phyloP scores from a whole-genome alignment of 2,329 filamentous ascomycete species.

The Xylariaceae sp. region DNA sequence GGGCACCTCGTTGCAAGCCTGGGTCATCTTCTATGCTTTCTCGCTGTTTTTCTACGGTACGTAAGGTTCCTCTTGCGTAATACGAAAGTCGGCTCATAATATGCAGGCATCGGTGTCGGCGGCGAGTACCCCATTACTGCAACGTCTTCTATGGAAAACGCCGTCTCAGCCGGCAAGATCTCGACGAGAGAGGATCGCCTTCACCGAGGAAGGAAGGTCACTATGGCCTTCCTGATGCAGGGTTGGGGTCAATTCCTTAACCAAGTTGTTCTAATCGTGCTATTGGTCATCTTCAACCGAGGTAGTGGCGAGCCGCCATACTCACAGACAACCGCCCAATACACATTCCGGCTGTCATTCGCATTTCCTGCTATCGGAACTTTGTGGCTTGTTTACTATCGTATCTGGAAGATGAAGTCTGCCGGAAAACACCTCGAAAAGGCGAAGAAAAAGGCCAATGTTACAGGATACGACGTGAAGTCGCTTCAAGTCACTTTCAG shows the following conservation, averaged over 20 bases:
- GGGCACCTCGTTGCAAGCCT: conserved; percentile 82
- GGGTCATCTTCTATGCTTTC: conserved; percentile 97
- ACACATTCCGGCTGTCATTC: conserved; percentile 89
- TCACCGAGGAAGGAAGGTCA: conserved; percentile 93
- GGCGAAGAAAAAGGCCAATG: conserved; percentile 79
- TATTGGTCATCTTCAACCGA: conserved; percentile 85
- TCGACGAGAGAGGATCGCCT: conserved; percentile 91
- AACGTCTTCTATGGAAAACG: conserved; percentile 90
- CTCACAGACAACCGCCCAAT: conserved; percentile 72
- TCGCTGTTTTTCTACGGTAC: conserved; percentile 83
- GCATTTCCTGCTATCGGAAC: conserved; percentile 87
- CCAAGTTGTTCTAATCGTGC: conserved; percentile 81
- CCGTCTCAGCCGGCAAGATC: conserved; percentile 77
- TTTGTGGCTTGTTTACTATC: conserved; percentile 92
- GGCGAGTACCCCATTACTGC: conserved; percentile 97
- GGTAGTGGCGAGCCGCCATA: conserved; percentile 74
- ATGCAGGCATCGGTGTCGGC: conserved; percentile 56
- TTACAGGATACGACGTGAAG: conserved; percentile 88
- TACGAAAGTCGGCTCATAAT: conserved; percentile 7
- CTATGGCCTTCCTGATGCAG: conserved; percentile 95
- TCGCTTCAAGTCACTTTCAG: conserved; percentile 74
- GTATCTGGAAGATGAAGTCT: conserved; percentile 89
- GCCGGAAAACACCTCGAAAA: conserved; percentile 77
- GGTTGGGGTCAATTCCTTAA: conserved; percentile 97
- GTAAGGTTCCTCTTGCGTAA: conserved; percentile 38